phyloP scores from a whole-genome alignment of 306 rosid species.

The Ormosia emarginata region DNA sequence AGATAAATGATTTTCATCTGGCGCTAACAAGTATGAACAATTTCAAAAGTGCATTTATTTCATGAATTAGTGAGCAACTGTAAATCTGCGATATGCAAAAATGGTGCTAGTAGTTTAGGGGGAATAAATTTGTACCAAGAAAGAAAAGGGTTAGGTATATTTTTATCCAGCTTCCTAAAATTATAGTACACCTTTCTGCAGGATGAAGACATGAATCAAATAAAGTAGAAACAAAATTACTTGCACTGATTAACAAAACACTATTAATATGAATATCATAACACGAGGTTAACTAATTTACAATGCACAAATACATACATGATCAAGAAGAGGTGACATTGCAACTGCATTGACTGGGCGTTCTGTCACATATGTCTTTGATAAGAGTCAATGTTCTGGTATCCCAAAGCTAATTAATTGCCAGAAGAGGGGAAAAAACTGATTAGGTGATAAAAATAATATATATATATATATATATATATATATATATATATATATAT shows the following conservation, averaged over 20 bases:
- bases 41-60: neutral
- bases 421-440: neutral
- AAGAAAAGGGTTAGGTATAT: neutral
- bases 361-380: constrained; percentile 84
- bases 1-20: neutral
- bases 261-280: neutral
- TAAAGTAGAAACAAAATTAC: neutral
- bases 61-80: neutral
- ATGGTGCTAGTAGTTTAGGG: neutral
- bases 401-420: constrained; percentile 76
- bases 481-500: no score
- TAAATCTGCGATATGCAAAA: neutral
- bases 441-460: neutral
- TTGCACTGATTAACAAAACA: neutral
- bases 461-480: no score
- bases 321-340: constrained; percentile 89
- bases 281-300: neutral
- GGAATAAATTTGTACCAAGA: neutral
- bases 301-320: constrained; percentile 52
- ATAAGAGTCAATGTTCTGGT: constrained; percentile 72
- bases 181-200: neutral
- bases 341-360: constrained; percentile 97
- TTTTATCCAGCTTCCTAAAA: neutral
- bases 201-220: neutral
- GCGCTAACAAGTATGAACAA: neutral